phyloP scores from a whole-genome alignment of 2,329 filamentous ascomycete genomes.

The Drechslerella coelobrocha region DNA sequence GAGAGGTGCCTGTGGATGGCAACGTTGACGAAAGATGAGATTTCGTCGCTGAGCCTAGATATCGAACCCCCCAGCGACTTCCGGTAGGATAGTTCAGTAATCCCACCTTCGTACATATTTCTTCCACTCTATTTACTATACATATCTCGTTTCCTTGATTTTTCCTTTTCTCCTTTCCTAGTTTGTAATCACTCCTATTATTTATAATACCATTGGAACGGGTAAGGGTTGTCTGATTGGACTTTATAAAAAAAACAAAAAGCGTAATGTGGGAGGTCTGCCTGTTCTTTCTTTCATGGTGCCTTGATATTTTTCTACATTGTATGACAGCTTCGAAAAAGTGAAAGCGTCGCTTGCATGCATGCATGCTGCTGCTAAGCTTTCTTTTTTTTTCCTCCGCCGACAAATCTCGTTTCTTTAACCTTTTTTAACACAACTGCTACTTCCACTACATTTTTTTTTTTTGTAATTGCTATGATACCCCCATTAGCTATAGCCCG shows the following conservation, averaged over 20 bases:
- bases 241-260: constrained; percentile 6
- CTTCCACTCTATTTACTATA: background rate
- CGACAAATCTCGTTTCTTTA: background rate
- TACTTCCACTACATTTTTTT: constrained; percentile 21
- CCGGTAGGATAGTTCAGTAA: constrained; percentile 21
- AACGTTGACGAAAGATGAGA: constrained; percentile 76
- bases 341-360: constrained; percentile 9
- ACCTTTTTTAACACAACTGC: constrained; percentile 13
- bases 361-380: constrained; percentile 10
- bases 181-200: constrained; percentile 7
- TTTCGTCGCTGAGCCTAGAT: constrained; percentile 58
- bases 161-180: constrained; percentile 10
- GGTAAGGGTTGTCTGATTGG: constrained; percentile 25
- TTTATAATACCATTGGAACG: constrained; percentile 20
- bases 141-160: constrained; percentile 2
- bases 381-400: constrained; percentile 7
- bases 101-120: background rate
- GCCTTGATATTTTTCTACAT: constrained; percentile 9
- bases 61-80: constrained; percentile 49
- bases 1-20: constrained; percentile 87
- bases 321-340: constrained; percentile 4
- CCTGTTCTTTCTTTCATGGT: constrained; percentile 11
- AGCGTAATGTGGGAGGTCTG: background rate
- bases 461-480: constrained; percentile 40
- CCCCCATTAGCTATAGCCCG: constrained; percentile 22